These are phyloP conservation scores for Salix koriyanagi DNA, from an alignment of 345 rosid genomes.

Conservation along the genomic window DNA sequence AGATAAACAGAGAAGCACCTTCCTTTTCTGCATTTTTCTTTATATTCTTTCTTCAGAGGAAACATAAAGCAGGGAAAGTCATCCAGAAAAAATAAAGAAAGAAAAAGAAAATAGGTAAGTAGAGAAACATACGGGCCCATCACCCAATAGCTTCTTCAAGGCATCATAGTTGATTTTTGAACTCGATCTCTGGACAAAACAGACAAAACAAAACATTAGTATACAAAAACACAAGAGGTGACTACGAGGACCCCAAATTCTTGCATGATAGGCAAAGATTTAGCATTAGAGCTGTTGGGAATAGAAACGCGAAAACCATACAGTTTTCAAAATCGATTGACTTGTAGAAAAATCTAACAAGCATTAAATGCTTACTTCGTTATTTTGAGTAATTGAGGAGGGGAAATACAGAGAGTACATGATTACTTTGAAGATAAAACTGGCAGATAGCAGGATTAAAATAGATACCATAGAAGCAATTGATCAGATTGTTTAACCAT, in stretches of 20 bases:
- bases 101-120: not conserved
- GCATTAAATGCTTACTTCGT: not conserved
- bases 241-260: not conserved
- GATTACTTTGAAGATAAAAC: too few species aligned
- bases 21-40: not conserved
- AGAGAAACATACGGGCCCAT: slow-evolving; percentile 41
- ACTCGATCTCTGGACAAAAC: slow-evolving; percentile 48
- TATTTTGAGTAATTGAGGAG: not conserved
- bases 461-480: too few species aligned
- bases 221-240: too few species aligned
- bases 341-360: not conserved
- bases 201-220: slow-evolving; percentile 4
- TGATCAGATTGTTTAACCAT: too few species aligned
- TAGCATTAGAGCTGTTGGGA: not conserved
- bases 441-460: too few species aligned
- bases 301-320: not conserved
- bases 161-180: slow-evolving; percentile 58
- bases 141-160: slow-evolving; percentile 49
- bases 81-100: too few species aligned
- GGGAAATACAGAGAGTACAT: too few species aligned
- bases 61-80: too few species aligned
- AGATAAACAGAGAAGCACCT: not conserved
- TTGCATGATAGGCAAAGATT: not conserved
- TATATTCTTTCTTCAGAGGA: too few species aligned
- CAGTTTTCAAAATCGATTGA: not conserved